A percentile compares a stretch with the other conserved stretches of the same genome.
phyloP scores from a whole-genome alignment of 345 rosid genomes.

The Heritiera fomes region DNA sequence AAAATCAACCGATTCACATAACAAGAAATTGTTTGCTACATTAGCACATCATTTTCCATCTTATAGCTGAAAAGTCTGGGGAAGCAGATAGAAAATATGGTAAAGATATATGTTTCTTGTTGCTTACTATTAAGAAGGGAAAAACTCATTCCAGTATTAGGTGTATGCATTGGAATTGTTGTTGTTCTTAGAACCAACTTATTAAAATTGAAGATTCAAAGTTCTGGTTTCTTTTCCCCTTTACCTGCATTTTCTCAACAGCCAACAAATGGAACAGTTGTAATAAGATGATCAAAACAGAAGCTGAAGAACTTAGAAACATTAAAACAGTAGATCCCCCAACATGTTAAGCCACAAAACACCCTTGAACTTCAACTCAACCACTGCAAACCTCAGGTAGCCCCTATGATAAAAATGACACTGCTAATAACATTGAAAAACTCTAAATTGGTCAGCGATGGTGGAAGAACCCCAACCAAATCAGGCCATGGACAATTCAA shows the following conservation, averaged over 20 bases:
- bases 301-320: slow-evolving; percentile 2
- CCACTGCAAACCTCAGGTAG: neutral
- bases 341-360: neutral
- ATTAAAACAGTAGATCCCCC: slow-evolving; percentile 13
- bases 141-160: neutral
- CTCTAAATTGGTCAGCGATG: neutral
- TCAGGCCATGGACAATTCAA: slow-evolving; percentile 7
- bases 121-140: neutral
- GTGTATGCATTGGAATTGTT: neutral
- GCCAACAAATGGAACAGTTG: neutral
- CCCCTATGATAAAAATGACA: neutral
- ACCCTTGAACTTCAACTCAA: slow-evolving; percentile 1
- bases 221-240: slow-evolving; percentile 2
- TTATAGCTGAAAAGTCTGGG: slow-evolving; percentile 12
- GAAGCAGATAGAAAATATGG: neutral
- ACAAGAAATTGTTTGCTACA: slow-evolving; percentile 15
- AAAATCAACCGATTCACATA: slow-evolving; percentile 5
- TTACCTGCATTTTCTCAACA: slow-evolving; percentile 7
- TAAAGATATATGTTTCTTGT: neutral
- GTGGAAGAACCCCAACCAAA: neutral
- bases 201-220: slow-evolving; percentile 16
- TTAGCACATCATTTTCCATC: slow-evolving; percentile 3
- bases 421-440: neutral
- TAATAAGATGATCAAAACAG: neutral
- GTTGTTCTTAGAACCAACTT: slow-evolving; percentile 1